phyloP scores from a whole-genome alignment of 2,329 filamentous ascomycete species.

The Lecanicillium sp. region DNA sequence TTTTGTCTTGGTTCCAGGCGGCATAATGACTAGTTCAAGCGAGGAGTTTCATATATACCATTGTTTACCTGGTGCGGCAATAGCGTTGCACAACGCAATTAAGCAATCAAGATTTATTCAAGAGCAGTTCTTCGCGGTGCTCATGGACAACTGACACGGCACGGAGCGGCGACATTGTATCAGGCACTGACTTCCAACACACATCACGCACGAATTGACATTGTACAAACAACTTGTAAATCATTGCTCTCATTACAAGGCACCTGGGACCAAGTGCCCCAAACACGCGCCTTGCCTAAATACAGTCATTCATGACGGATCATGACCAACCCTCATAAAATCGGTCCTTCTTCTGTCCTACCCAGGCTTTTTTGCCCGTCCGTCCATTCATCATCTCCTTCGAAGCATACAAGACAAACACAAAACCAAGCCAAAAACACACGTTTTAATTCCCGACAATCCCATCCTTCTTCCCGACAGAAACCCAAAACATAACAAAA shows the following conservation, averaged over 20 bases:
- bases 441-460: not conserved
- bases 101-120: no score
- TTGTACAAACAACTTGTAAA: conserved; percentile 3
- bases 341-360: conserved; percentile 10
- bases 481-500: no score
- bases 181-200: no score
- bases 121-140: no score
- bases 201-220: no score
- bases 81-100: no score
- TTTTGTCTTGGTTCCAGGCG: no score
- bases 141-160: no score
- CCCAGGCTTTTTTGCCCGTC: conserved; percentile 10
- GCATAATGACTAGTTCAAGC: no score
- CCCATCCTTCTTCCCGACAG: not conserved
- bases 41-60: no score
- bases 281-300: conserved; percentile 16
- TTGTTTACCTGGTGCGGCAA: no score
- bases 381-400: not conserved
- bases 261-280: not conserved
- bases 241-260: conserved; percentile 22
- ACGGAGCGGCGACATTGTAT: no score
- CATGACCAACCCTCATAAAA: conserved; percentile 1
- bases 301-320: conserved; percentile 14
- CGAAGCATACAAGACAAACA: conserved; percentile 3
- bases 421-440: not conserved